Percentiles rank a stretch among this genome's conserved stretches.
phyloP scores from a whole-genome alignment of 2,329 filamentous ascomycete genomes.

The Mycogone perniciosa region DNA sequence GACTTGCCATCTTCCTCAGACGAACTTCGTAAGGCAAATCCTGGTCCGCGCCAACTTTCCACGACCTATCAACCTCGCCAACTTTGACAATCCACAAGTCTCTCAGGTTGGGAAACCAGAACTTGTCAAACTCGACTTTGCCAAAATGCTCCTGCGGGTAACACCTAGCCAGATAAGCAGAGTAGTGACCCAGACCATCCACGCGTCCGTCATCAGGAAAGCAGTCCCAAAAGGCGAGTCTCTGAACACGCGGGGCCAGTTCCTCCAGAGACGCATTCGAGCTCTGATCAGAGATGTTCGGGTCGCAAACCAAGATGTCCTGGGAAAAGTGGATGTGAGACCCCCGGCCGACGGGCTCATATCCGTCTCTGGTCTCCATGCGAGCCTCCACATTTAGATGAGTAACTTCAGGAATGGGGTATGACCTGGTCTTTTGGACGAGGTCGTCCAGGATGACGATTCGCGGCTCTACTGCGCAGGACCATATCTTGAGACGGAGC shows the following conservation, averaged over 20 bases:
- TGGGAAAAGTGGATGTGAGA: conserved; percentile 32
- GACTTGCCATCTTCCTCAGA: conserved; percentile 27
- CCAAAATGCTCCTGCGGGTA: conserved; percentile 26
- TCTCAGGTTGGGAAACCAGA: conserved; percentile 34
- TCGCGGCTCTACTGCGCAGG: conserved; percentile 30
- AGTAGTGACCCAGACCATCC: conserved; percentile 28
- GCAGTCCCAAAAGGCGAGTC: conserved; percentile 35
- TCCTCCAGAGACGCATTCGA: conserved; percentile 27
- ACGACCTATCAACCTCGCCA: conserved; percentile 31
- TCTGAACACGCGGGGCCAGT: conserved; percentile 28
- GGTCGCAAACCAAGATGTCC: conserved; percentile 34
- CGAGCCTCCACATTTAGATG: conserved; percentile 32
- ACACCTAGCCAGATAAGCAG: conserved; percentile 28
- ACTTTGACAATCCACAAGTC: conserved; percentile 36
- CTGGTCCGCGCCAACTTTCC: conserved; percentile 29
- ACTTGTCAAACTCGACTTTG: conserved; percentile 30
- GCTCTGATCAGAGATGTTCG: conserved; percentile 29
- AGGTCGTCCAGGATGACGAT: conserved; percentile 31
- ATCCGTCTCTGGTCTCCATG: conserved; percentile 28
- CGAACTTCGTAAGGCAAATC: conserved; percentile 24
- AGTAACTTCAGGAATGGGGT: conserved; percentile 30
- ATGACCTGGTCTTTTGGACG: conserved; percentile 23
- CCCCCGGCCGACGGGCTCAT: conserved; percentile 29
- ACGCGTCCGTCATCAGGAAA: conserved; percentile 33
- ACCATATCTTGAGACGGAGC: conserved; percentile 34